These are phyloP conservation scores for Ophiocytium majus DNA, from an alignment of 352 stramenopile species.

Conservation along the genomic window DNA sequence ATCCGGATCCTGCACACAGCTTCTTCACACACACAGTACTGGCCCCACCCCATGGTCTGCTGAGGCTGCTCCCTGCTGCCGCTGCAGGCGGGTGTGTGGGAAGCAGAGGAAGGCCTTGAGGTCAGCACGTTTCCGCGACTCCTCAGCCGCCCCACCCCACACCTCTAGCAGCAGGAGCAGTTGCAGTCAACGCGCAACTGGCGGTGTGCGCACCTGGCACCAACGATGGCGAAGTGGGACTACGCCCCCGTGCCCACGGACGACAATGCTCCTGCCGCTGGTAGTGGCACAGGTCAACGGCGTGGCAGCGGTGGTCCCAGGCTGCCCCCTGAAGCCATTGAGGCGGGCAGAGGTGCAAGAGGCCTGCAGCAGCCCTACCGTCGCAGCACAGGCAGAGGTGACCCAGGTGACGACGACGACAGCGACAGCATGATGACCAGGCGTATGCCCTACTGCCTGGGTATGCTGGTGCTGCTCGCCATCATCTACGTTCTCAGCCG, in stretches of 20 bases:
- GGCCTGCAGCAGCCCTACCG: neutral
- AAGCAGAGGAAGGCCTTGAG: too few species aligned
- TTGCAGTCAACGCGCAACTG: too few species aligned
- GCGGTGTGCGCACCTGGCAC: too few species aligned
- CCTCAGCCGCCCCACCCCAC: too few species aligned
- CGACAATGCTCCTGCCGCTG: neutral
- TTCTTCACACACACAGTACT: too few species aligned
- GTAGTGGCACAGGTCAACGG: neutral
- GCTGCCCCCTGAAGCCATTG: neutral
- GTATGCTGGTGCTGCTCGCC: slow-evolving; percentile 69
- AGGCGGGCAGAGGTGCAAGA: neutral
- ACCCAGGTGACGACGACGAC: slow-evolving; percentile 34
- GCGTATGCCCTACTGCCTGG: slow-evolving; percentile 61
- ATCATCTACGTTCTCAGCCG: slow-evolving; percentile 75
- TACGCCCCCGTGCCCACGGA: slow-evolving; percentile 24
- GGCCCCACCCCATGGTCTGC: too few species aligned
- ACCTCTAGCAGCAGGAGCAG: too few species aligned
- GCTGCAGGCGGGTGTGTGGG: too few species aligned
- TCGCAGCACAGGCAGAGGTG: neutral
- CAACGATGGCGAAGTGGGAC: slow-evolving; percentile 15
- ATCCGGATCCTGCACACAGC: too few species aligned
- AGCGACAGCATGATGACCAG: slow-evolving; percentile 54
- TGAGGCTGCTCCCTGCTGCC: too few species aligned
- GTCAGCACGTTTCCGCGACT: too few species aligned
- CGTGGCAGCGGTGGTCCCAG: neutral